A percentile compares a stretch with the other conserved stretches of the same genome.
Conservation (phyloP, 371 early-diverging fungal genomes). For the Phascolomyces articulosus region DNA sequence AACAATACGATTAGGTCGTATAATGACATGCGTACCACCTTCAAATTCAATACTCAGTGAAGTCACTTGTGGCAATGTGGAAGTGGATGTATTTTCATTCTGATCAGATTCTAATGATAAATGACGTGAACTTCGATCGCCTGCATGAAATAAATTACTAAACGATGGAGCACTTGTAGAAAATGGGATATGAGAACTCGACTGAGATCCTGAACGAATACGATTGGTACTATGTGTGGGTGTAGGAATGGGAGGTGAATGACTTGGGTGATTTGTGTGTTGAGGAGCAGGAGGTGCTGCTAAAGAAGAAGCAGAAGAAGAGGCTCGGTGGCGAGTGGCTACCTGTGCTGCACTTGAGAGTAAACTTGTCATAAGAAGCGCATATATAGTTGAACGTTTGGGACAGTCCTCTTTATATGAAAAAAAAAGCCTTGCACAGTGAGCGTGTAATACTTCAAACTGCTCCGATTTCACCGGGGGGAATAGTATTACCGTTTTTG, state of each 20-base stretch:
- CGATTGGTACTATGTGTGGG: neutral
- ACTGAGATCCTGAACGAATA: constrained; percentile 3
- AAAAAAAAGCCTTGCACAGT: no score
- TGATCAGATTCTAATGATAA: neutral
- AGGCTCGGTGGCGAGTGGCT: constrained; percentile 16
- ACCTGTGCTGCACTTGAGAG: constrained; percentile 21
- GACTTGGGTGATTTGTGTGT: constrained; percentile 17
- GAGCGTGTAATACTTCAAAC: no score
- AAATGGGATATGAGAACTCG: neutral
- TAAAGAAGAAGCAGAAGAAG: constrained; percentile 13
- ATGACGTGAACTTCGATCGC: neutral
- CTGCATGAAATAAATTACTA: neutral
- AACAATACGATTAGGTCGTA: constrained; percentile 48
- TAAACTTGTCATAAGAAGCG: constrained; percentile 16
- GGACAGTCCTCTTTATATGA: no score
- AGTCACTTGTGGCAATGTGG: constrained; percentile 7
- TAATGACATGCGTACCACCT: constrained; percentile 49
- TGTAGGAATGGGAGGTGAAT: neutral
- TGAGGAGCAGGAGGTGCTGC: constrained; percentile 12
- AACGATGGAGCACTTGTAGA: constrained; percentile 5
- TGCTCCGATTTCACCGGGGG: no score
- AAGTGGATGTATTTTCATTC: neutral
- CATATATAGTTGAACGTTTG: no score
- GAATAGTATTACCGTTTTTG: no score
- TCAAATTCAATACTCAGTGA: constrained; percentile 40